Base-by-base conservation (phyloP, 495 filamentous ascomycete genomes). In the Astrothelium macrocarpum region DNA sequence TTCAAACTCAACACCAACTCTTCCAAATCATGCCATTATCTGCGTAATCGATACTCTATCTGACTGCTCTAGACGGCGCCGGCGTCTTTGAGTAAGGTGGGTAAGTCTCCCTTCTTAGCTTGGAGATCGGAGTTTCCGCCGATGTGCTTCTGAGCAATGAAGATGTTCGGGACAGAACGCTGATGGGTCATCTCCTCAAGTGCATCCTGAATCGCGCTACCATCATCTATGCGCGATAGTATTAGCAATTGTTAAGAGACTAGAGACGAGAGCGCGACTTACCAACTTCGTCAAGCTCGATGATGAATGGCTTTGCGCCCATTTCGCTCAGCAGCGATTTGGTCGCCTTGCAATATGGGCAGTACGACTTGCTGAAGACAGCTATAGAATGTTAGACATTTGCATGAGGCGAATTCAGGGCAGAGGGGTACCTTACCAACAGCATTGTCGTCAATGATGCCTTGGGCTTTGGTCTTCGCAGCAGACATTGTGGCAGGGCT, bases 101-200 rank as follows among this genome's bases (percentile, higher is more conserved):
- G 77, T 42, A 93, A 69, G 61, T 89, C 69, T 0, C 28, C 46
- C 77, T 84, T 86, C 74, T 74, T 81, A 1, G 74, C 80, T 78
- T 97, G 90, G 63, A 98, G 76, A 71, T 97, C 95, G 5, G 91
- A 96, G 83, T 97, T 97, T 59, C 94, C 94, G 43, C 94, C 93
- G 73, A 99, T 94, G 77, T 97, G 94, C 75, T 91, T 75, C 80
- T 91, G 74, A 67, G 76, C 75, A 78, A 99, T 97, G 80, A 87
- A 99, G 78, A 97, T 89, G 78, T 96, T 97, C 62, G 94, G 94
- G 9, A 99, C 94, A 65, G 87, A 91, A 69, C 84, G 78, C 81
- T 99, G 95, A 69, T 78, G 76, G 46, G 85, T 89, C 67, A 97
- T 85, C 70, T 95, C 85, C 42, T 78, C 68, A 64, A 99, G 87